A percentile compares a stretch with the other conserved stretches of the same genome.
phyloP scores from a whole-genome alignment of 1,284 basidiomycete genomes.

The Ganoderma leucocontextum region DNA sequence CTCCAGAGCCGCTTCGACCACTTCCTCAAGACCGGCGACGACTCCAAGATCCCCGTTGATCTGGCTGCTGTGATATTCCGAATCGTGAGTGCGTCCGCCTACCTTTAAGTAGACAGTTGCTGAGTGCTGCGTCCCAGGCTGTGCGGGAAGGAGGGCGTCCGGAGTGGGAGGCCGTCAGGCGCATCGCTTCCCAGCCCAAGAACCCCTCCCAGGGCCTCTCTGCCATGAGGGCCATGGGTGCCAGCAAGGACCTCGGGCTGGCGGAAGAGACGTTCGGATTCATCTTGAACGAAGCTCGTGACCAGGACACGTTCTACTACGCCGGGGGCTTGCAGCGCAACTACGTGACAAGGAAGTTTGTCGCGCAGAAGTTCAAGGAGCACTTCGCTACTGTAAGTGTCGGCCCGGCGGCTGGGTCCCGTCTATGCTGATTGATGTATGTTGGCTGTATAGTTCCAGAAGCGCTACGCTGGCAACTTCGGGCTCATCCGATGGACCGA shows the following conservation, averaged over 20 bases:
- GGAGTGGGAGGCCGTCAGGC: constrained; percentile 82
- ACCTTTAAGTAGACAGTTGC: background rate
- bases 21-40: constrained; percentile 79
- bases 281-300: constrained; percentile 63
- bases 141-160: constrained; percentile 56
- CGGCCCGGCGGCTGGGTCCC: background rate
- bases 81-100: constrained; percentile 48
- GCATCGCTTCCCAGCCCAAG: constrained; percentile 76
- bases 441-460: constrained; percentile 59
- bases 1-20: constrained; percentile 79
- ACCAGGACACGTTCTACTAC: constrained; percentile 73
- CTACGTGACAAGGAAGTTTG: constrained; percentile 49
- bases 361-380: constrained; percentile 58
- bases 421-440: background rate
- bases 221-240: constrained; percentile 68
- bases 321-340: constrained; percentile 56
- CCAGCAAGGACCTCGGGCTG: constrained; percentile 53
- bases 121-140: constrained; percentile 54
- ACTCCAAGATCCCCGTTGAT: constrained; percentile 83
- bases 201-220: constrained; percentile 77
- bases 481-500: constrained; percentile 40
- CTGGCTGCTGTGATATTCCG: constrained; percentile 64
- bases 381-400: constrained; percentile 68
- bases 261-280: constrained; percentile 67
- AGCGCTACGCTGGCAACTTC: constrained; percentile 78